Evolutionary conservation across 257 asterid species (phyloP).

Genomic region (Verbascum thapsus): DNA sequence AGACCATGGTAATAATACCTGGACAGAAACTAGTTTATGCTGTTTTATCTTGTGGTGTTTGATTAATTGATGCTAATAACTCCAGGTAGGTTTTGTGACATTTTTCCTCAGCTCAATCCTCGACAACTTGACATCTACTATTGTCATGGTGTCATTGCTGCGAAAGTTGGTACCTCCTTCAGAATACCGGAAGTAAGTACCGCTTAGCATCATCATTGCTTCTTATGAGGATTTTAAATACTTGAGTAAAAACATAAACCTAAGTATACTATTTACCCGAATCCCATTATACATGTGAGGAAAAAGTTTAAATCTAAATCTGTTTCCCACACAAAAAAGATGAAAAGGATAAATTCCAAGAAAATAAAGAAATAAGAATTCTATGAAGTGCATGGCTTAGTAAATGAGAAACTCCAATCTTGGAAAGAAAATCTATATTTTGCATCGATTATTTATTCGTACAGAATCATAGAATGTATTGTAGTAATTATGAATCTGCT

Average conservation of each 20-base stretch:
- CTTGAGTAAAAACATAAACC: too few species aligned
- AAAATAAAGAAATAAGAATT: too few species aligned
- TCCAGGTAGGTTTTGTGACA: constrained; percentile 91
- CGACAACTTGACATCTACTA: constrained; percentile 97
- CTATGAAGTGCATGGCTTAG: too few species aligned
- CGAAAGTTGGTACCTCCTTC: constrained; percentile 94
- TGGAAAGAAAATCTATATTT: too few species aligned
- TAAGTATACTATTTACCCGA: too few species aligned
- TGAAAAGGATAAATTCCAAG: too few species aligned
- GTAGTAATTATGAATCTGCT: constrained; percentile 29
- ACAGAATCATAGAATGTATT: too few species aligned
- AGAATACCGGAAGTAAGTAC: constrained; percentile 90
- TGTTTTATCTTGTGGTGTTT: constrained; percentile 15
- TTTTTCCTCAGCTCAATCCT: constrained; percentile 92
- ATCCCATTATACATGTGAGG: too few species aligned
- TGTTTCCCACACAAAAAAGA: too few species aligned
- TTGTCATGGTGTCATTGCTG: constrained; percentile 94
- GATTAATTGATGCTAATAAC: constrained; percentile 32
- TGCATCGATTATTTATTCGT: too few species aligned
- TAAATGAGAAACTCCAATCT: too few species aligned
- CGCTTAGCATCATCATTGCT: constrained; percentile 14
- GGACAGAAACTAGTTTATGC: background rate
- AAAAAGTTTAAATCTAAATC: too few species aligned
- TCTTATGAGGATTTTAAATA: constrained; percentile 8
- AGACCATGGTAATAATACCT: background rate